phyloP scores from a whole-genome alignment of 108 stramenopile genomes.

The Cyclotella atomus region DNA sequence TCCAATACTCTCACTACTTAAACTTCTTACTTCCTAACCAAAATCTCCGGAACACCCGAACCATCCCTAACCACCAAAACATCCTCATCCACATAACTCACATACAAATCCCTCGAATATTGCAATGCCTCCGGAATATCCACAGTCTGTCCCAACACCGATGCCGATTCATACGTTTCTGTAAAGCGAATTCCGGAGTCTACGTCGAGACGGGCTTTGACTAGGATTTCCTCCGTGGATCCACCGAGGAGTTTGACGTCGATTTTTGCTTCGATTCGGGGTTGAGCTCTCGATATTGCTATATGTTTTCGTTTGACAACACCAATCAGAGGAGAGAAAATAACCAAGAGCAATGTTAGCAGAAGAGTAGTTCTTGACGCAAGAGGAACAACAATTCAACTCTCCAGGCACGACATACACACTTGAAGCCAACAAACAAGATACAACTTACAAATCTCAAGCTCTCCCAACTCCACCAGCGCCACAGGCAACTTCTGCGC shows the following conservation, averaged over 20 bases:
- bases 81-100: constrained; percentile 91
- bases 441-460: constrained; percentile 61
- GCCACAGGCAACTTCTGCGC: constrained; percentile 65
- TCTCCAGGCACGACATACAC: no score
- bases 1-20: no score
- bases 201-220: constrained; percentile 50
- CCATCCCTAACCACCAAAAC: constrained; percentile 85
- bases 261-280: constrained; percentile 77
- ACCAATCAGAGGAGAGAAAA: not conserved
- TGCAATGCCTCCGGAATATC: constrained; percentile 75
- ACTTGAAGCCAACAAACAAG: not conserved
- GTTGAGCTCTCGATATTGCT: constrained; percentile 75
- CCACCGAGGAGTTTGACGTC: constrained; percentile 54
- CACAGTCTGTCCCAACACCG: constrained; percentile 60
- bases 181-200: constrained; percentile 70
- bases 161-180: constrained; percentile 87
- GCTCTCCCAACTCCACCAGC: constrained; percentile 70
- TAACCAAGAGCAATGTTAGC: not conserved
- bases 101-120: constrained; percentile 81
- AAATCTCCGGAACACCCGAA: constrained; percentile 84
- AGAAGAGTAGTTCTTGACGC: not conserved
- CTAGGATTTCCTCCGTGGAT: constrained; percentile 29
- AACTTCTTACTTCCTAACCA: constrained; percentile 80
- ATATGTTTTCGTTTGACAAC: not conserved
- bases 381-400: not conserved